Evolutionary conservation across 257 asterid species (phyloP).

Genomic region (Plantago major): DNA sequence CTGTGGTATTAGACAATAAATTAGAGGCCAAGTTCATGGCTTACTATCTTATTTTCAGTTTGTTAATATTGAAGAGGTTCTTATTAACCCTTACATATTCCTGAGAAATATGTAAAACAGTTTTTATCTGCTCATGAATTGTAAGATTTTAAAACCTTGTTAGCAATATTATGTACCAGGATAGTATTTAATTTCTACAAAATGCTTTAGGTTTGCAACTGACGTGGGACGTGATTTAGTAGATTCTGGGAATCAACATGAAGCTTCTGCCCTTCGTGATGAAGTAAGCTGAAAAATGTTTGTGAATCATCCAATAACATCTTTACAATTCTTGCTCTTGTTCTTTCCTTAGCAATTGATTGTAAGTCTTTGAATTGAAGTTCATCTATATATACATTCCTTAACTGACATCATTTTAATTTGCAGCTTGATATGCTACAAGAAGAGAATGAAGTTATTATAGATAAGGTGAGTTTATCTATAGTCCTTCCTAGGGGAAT

Average conservation of each 20-base stretch:
- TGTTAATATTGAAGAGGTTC: too few species aligned
- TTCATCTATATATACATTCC: slow-evolving; percentile 12
- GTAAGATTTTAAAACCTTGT: not conserved
- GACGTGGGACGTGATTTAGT: slow-evolving; percentile 67
- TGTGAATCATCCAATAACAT: slow-evolving; percentile 14
- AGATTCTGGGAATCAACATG: slow-evolving; percentile 69
- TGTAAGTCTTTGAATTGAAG: slow-evolving; percentile 16
- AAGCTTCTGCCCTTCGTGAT: slow-evolving; percentile 90
- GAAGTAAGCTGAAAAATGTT: slow-evolving; percentile 48
- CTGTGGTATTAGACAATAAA: too few species aligned
- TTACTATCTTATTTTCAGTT: too few species aligned
- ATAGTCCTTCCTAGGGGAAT: slow-evolving; percentile 10
- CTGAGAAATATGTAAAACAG: too few species aligned
- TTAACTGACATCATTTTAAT: slow-evolving; percentile 22
- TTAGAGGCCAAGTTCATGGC: too few species aligned
- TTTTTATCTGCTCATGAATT: too few species aligned
- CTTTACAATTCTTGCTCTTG: slow-evolving; percentile 14
- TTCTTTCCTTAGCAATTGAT: slow-evolving; percentile 7
- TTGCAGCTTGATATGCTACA: slow-evolving; percentile 97
- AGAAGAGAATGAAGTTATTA: slow-evolving; percentile 79
- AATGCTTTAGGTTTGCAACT: slow-evolving; percentile 56
- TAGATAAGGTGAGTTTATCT: slow-evolving; percentile 72
- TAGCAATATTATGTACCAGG: not conserved
- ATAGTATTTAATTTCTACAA: not conserved
- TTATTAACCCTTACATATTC: too few species aligned